phyloP scores from a whole-genome alignment of 805 yeast species.

The Kuraishia molischiana region DNA sequence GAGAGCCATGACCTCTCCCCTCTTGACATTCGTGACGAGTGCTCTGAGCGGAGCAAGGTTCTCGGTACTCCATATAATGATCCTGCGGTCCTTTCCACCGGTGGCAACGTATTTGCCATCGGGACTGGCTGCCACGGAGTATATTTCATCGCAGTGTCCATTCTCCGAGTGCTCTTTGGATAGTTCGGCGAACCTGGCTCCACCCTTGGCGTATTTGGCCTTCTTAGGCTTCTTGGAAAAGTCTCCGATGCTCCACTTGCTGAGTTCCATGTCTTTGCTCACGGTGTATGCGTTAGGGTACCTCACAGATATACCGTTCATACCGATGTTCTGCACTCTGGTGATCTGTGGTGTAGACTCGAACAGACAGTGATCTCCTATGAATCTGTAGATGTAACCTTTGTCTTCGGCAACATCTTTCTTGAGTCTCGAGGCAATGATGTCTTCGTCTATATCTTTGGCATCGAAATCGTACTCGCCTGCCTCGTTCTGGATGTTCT shows the following conservation, averaged over 20 bases:
- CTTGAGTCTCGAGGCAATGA: conserved; percentile 68
- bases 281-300: conserved; percentile 66
- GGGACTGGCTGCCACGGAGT: conserved; percentile 72
- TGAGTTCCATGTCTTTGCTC: conserved; percentile 70
- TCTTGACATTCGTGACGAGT: conserved; percentile 61
- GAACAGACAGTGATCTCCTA: conserved; percentile 39
- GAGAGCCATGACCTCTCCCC: conserved; percentile 63
- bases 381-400: conserved; percentile 69
- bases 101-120: conserved; percentile 87
- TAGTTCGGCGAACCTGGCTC: conserved; percentile 32
- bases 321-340: conserved; percentile 50
- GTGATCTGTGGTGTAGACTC: conserved; percentile 33
- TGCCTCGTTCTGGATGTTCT: conserved; percentile 54
- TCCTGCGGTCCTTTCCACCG: conserved; percentile 77
- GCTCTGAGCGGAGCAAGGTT: conserved; percentile 67
- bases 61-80: conserved; percentile 82
- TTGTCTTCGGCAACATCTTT: conserved; percentile 85
- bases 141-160: conserved; percentile 72
- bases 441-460: conserved; percentile 80
- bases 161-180: conserved; percentile 42
- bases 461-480: conserved; percentile 65
- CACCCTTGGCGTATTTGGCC: conserved; percentile 58
- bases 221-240: conserved; percentile 51
- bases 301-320: conserved; percentile 45
- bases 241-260: conserved; percentile 67